phyloP scores from a whole-genome alignment of 495 filamentous ascomycete species.

The Penicillium lagena region DNA sequence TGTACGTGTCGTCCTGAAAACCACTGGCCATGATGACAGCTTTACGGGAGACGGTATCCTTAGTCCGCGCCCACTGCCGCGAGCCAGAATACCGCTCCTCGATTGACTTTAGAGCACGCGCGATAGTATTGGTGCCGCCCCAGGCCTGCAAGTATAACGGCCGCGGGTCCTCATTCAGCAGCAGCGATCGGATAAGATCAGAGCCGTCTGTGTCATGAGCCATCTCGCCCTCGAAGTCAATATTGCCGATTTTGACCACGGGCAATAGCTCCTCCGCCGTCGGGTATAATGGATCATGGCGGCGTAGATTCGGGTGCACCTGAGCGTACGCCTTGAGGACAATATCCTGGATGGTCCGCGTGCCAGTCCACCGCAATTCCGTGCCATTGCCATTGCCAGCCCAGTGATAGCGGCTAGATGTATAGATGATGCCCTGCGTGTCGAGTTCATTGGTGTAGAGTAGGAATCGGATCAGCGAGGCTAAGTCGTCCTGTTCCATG shows the following conservation, averaged over 20 bases:
- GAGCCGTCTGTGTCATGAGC: slow-evolving; percentile 3
- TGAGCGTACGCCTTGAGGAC: slow-evolving; percentile 6
- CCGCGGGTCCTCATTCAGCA: slow-evolving; percentile 5
- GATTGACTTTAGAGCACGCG: slow-evolving; percentile 26
- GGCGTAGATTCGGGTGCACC: slow-evolving; percentile 4
- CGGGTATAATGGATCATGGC: slow-evolving; percentile 6
- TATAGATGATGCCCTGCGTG: slow-evolving; percentile 24
- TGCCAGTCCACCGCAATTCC: slow-evolving; percentile 8
- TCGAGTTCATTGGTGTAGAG: slow-evolving; percentile 33
- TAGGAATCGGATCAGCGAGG: slow-evolving; percentile 29
- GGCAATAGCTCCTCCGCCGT: slow-evolving; percentile 4
- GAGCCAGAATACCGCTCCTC: slow-evolving; percentile 11
- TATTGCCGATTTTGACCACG: slow-evolving; percentile 7
- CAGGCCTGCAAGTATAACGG: slow-evolving; percentile 15
- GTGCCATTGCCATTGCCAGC: slow-evolving; percentile 7
- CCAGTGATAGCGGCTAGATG: slow-evolving; percentile 6
- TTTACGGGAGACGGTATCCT: slow-evolving; percentile 27
- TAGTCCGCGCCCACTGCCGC: not conserved
- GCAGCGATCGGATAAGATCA: slow-evolving; percentile 1
- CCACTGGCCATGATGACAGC: slow-evolving; percentile 9
- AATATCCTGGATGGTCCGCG: slow-evolving; percentile 6
- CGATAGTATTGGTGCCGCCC: slow-evolving; percentile 36
- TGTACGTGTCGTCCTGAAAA: slow-evolving; percentile 34
- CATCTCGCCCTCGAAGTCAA: slow-evolving; percentile 9
- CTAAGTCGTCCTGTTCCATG: slow-evolving; percentile 35